Percentiles rank a stretch among this genome's conserved stretches.
phyloP scores from a whole-genome alignment of 176 grass and related monocot species.

The Oryza brachyantha region DNA sequence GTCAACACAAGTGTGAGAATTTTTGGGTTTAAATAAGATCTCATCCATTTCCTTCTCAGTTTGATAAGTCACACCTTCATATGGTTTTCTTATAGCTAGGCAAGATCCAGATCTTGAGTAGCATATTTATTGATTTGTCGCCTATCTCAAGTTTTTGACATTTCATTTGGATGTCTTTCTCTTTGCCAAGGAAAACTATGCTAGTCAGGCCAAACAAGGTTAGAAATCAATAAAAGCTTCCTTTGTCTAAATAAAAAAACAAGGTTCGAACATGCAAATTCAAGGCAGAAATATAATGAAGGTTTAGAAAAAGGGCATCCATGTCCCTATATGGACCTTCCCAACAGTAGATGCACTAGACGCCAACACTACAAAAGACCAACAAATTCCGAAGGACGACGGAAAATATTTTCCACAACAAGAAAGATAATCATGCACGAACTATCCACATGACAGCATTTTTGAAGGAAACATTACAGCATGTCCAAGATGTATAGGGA shows the following conservation, averaged over 20 bases:
- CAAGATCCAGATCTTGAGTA: slow-evolving; percentile 1
- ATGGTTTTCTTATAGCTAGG: not conserved
- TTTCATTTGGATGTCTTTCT: not conserved
- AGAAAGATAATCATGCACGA: not conserved
- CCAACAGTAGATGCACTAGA: slow-evolving; percentile 18
- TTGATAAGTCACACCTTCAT: not conserved
- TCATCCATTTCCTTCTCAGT: slow-evolving; percentile 7
- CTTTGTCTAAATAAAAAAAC: no score
- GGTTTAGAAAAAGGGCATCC: not conserved
- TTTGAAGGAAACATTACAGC: slow-evolving; percentile 10
- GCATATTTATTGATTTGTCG: not conserved
- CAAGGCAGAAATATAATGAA: not conserved
- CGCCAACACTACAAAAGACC: not conserved
- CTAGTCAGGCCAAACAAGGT: not conserved
- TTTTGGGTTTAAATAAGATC: not conserved
- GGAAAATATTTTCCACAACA: not conserved
- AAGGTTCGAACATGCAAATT: not conserved
- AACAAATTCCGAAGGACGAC: not conserved
- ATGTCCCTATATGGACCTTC: not conserved
- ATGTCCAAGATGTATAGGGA: not conserved
- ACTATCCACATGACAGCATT: slow-evolving; percentile 3
- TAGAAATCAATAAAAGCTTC: no score
- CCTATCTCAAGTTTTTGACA: not conserved
- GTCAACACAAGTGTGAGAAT: slow-evolving; percentile 8
- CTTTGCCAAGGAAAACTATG: not conserved